phyloP scores from a whole-genome alignment of 495 filamentous ascomycete genomes.

The Bryoglossum gracile region DNA sequence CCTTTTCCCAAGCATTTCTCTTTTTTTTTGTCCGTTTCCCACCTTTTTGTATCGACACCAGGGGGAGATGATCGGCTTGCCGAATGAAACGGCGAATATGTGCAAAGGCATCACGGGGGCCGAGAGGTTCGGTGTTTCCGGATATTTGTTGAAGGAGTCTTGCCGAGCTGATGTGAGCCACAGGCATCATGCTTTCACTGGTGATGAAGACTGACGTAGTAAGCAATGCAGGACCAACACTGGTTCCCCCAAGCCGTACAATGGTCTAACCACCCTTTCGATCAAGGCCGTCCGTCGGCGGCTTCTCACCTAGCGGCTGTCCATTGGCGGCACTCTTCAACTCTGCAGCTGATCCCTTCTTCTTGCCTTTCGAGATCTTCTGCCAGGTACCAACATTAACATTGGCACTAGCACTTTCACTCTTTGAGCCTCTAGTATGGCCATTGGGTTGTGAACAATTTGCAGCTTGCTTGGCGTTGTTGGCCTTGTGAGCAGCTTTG shows the following conservation, averaged over 20 bases:
- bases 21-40: background rate
- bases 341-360: conserved; percentile 34
- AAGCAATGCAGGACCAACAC: background rate
- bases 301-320: conserved; percentile 36
- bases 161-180: no score
- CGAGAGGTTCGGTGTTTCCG: background rate
- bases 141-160: no score
- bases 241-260: background rate
- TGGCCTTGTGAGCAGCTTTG: conserved; percentile 5
- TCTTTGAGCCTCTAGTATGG: conserved; percentile 40
- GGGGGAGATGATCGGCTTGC: background rate
- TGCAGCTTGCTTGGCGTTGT: conserved; percentile 23
- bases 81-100: background rate
- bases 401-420: conserved; percentile 36
- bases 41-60: background rate
- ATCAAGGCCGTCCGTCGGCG: conserved; percentile 42
- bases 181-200: background rate
- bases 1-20: conserved; percentile 2
- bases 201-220: background rate
- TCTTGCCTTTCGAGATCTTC: conserved; percentile 37
- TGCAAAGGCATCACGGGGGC: background rate
- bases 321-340: conserved; percentile 30
- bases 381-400: conserved; percentile 38
- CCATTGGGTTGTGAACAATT: conserved; percentile 29
- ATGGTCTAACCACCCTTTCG: conserved; percentile 43